phyloP scores from a whole-genome alignment of 2,329 filamentous ascomycete genomes.

The Exophiala oligosperma region DNA sequence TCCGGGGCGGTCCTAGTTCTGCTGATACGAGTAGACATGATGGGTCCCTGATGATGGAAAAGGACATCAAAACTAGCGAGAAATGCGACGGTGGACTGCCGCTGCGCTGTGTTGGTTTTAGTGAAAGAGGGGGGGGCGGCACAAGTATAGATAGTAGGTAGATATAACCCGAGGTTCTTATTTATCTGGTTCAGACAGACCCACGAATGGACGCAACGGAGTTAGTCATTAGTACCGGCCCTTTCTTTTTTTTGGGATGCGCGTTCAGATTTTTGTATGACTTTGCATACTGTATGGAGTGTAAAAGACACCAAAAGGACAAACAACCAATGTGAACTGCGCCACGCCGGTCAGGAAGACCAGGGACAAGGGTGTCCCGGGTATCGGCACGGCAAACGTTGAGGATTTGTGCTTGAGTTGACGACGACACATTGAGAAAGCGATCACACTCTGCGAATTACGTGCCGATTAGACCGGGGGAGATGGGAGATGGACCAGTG shows the following conservation, averaged over 20 bases:
- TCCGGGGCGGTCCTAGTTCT: constrained; percentile 21
- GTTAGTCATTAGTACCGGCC: background rate
- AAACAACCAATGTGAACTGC: background rate
- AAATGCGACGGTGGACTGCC: background rate
- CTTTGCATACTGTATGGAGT: background rate
- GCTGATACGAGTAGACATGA: constrained; percentile 12
- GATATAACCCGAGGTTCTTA: background rate
- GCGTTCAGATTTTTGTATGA: background rate
- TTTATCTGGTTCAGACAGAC: background rate
- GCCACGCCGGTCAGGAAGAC: background rate
- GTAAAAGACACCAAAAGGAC: background rate
- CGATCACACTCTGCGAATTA: background rate
- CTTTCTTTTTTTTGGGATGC: background rate
- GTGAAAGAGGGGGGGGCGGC: background rate
- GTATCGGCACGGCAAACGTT: background rate
- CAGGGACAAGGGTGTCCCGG: background rate
- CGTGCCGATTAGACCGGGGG: background rate
- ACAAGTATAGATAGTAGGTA: no score
- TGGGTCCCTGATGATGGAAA: constrained; percentile 1
- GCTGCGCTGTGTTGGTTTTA: background rate
- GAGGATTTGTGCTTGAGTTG: background rate
- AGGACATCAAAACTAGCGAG: background rate
- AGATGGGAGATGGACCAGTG: background rate
- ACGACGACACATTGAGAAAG: background rate
- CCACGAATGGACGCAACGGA: background rate